Percentiles rank a stretch among this genome's conserved stretches.
phyloP scores from a whole-genome alignment of 2,329 filamentous ascomycete species.

The Truncatella angustata region DNA sequence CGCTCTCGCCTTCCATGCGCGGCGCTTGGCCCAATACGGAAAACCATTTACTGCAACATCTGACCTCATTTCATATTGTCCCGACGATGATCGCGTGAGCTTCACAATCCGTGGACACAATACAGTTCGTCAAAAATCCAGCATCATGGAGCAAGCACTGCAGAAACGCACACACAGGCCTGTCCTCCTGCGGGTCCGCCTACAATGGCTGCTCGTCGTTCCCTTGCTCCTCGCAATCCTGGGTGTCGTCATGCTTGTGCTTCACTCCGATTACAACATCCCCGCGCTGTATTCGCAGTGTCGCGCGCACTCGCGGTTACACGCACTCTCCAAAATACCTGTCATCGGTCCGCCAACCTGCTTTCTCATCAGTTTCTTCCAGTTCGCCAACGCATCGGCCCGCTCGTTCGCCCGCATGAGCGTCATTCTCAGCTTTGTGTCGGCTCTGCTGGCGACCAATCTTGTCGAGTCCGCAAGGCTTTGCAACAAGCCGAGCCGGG shows the following conservation, averaged over 20 bases:
- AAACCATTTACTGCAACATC: no score
- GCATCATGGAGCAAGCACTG: not conserved
- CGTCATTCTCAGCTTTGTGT: slow-evolving; percentile 42
- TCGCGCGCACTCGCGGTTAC: slow-evolving; percentile 45
- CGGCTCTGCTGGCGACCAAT: slow-evolving; percentile 46
- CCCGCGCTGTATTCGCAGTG: slow-evolving; percentile 54
- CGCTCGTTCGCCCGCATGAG: slow-evolving; percentile 41
- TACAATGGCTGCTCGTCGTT: slow-evolving; percentile 51
- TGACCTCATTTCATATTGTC: no score
- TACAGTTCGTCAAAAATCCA: not conserved
- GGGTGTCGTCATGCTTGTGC: slow-evolving; percentile 40
- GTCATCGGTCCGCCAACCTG: slow-evolving; percentile 45
- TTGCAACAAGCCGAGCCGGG: slow-evolving; percentile 29
- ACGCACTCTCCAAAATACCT: slow-evolving; percentile 42
- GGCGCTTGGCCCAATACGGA: no score
- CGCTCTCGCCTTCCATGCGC: no score
- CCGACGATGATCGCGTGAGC: no score
- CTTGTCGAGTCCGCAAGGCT: slow-evolving; percentile 49
- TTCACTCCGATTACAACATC: slow-evolving; percentile 49
- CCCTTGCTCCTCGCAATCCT: slow-evolving; percentile 44
- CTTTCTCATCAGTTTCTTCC: slow-evolving; percentile 51
- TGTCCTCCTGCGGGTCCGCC: slow-evolving; percentile 52
- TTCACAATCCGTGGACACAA: not conserved
- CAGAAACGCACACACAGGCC: slow-evolving; percentile 24
- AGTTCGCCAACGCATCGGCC: slow-evolving; percentile 37